Evolutionary conservation across 768 basidiomycete species (phyloP).

Genomic region (Leccinum subgranulosum): DNA sequence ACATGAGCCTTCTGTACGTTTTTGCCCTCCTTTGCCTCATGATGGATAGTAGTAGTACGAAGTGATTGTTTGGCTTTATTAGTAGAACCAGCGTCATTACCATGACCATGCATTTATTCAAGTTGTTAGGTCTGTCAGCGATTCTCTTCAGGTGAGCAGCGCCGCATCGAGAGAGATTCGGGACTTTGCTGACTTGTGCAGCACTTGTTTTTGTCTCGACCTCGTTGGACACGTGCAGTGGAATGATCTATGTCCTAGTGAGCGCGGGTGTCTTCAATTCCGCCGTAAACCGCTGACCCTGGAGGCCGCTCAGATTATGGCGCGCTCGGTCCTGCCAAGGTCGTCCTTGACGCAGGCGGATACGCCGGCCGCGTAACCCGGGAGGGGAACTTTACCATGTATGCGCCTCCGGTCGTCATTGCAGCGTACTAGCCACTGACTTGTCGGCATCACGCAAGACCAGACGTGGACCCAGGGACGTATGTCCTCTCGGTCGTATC

Average conservation of each 20-base stretch:
- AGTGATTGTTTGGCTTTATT: slow-evolving; percentile 28
- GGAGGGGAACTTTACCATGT: slow-evolving; percentile 70
- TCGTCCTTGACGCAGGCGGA: slow-evolving; percentile 57
- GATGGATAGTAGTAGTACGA: slow-evolving; percentile 3
- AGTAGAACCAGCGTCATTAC: slow-evolving; percentile 8
- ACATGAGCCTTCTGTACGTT: slow-evolving; percentile 92
- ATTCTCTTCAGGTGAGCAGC: slow-evolving; percentile 15
- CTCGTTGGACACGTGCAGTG: slow-evolving; percentile 61
- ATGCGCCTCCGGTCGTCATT: slow-evolving; percentile 20
- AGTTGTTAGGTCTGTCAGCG: slow-evolving; percentile 4
- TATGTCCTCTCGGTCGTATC: slow-evolving; percentile 67
- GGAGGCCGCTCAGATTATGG: slow-evolving; percentile 28
- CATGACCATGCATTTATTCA: slow-evolving; percentile 13
- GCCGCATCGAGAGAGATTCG: not conserved
- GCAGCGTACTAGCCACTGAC: slow-evolving; percentile 10
- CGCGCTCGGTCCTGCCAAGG: slow-evolving; percentile 55
- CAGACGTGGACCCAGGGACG: slow-evolving; percentile 62
- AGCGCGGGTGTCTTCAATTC: slow-evolving; percentile 5
- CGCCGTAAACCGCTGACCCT: slow-evolving; percentile 11
- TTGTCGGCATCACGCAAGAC: slow-evolving; percentile 37
- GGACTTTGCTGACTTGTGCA: slow-evolving; percentile 2
- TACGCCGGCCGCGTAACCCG: slow-evolving; percentile 50
- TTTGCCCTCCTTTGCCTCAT: slow-evolving; percentile 98
- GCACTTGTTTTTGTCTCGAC: slow-evolving; percentile 44
- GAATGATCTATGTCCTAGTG: slow-evolving; percentile 70